A percentile compares a stretch with the other conserved stretches of the same genome.
Conservation (phyloP, 1,139 yeast genomes). For the Wickerhamiella pararugosa region DNA sequence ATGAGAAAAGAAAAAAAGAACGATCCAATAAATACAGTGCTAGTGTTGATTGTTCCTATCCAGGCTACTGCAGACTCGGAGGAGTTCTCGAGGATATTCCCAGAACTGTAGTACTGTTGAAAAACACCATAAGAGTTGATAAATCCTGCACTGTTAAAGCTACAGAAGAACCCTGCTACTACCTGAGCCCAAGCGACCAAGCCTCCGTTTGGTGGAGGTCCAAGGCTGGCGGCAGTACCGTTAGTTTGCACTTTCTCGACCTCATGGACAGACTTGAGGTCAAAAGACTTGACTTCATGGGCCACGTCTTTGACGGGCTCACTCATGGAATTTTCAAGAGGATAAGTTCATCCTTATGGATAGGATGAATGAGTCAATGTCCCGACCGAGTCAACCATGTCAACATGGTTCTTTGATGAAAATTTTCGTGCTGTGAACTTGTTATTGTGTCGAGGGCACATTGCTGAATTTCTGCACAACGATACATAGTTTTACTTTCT, state of each 20-base stretch:
- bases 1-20: slow-evolving; percentile 47
- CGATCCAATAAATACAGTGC: slow-evolving; percentile 24
- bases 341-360: too few species aligned
- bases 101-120: slow-evolving; percentile 30
- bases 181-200: slow-evolving; percentile 22
- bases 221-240: background rate
- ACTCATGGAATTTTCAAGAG: too few species aligned
- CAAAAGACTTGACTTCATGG: too few species aligned
- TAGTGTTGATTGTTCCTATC: slow-evolving; percentile 37
- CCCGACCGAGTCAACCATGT: too few species aligned
- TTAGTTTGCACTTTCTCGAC: background rate
- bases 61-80: slow-evolving; percentile 38
- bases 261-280: too few species aligned
- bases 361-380: too few species aligned
- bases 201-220: slow-evolving; percentile 23
- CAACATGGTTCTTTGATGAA: too few species aligned
- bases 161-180: slow-evolving; percentile 31
- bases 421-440: too few species aligned
- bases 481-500: too few species aligned
- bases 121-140: slow-evolving; percentile 45
- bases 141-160: slow-evolving; percentile 41
- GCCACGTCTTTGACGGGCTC: too few species aligned
- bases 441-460: too few species aligned
- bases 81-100: slow-evolving; percentile 14
- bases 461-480: too few species aligned